phyloP scores from a whole-genome alignment of 306 rosid species.

The Benincasa hispida region DNA sequence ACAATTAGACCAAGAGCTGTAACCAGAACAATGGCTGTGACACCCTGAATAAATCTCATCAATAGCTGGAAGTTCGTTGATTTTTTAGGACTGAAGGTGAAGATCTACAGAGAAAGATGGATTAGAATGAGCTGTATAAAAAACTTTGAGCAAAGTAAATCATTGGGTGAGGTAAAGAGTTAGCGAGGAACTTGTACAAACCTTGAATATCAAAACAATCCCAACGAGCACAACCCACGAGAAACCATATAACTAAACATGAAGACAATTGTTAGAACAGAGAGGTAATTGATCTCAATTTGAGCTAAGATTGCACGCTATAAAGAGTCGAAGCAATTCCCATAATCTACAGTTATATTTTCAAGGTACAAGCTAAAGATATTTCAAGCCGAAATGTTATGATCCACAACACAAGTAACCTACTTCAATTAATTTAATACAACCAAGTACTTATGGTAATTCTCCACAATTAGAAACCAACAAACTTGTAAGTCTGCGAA shows the following conservation, averaged over 20 bases:
- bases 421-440: not conserved
- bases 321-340: not conserved
- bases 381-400: not conserved
- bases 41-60: constrained; percentile 76
- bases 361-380: not conserved
- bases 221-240: constrained; percentile 76
- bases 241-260: constrained; percentile 67
- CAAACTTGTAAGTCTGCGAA: not conserved
- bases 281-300: not conserved
- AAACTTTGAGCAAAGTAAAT: not conserved
- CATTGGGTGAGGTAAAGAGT: not conserved
- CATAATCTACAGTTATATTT: not conserved
- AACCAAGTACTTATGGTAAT: not conserved
- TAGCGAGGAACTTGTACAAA: constrained; percentile 19
- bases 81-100: constrained; percentile 72
- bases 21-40: constrained; percentile 46
- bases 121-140: not conserved
- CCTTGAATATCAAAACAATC: constrained; percentile 78
- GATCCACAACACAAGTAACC: not conserved
- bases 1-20: constrained; percentile 60
- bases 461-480: not conserved
- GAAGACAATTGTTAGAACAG: constrained; percentile 15
- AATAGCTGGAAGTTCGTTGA: constrained; percentile 54
- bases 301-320: not conserved
- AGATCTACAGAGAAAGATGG: constrained; percentile 39